Evolutionary conservation across 441 rosid species (phyloP).

Genomic region (Kokia cookei): DNA sequence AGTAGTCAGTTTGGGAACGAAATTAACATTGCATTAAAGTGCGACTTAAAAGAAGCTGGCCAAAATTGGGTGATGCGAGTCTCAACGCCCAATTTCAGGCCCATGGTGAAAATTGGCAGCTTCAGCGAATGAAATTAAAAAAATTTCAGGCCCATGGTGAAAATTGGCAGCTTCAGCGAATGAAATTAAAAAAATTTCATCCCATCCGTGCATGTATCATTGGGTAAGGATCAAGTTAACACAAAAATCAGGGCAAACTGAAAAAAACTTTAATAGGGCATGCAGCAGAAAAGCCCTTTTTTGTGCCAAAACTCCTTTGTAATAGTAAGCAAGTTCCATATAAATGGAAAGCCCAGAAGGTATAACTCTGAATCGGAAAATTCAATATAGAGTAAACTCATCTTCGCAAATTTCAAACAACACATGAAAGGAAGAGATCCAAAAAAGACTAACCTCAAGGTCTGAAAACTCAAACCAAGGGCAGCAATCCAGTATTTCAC

Average conservation of each 20-base stretch:
- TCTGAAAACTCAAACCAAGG: conserved; percentile 99
- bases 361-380: neutral
- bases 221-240: neutral
- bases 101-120: too few relatives aligned
- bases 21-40: neutral
- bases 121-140: too few relatives aligned
- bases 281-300: neutral
- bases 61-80: neutral
- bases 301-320: neutral
- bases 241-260: neutral
- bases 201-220: too few relatives aligned
- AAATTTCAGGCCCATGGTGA: too few relatives aligned
- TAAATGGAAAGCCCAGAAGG: neutral
- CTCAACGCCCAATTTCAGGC: too few relatives aligned
- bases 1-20: neutral
- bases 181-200: too few relatives aligned
- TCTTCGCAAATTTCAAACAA: neutral
- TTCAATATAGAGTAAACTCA: neutral
- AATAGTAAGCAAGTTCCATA: neutral
- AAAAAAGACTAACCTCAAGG: conserved; percentile 73
- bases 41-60: neutral
- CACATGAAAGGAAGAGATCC: neutral
- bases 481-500: conserved; percentile 98
- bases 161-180: too few relatives aligned
- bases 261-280: neutral